phyloP scores from a whole-genome alignment of 1,284 basidiomycete species.

The Termitomyces sp. region DNA sequence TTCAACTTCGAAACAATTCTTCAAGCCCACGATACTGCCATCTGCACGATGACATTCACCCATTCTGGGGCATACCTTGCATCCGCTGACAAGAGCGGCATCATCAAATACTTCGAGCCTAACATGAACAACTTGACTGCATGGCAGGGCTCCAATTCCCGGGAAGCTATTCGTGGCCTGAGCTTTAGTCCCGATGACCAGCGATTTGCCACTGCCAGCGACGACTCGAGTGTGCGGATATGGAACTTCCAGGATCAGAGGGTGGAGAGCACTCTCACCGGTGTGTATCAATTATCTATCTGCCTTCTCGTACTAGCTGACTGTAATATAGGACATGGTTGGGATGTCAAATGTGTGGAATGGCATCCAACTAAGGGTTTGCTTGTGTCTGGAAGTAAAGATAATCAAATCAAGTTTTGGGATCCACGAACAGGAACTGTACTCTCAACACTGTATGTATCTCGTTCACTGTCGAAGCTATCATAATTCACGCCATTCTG shows the following conservation, averaged over 20 bases:
- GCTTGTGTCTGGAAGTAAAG: constrained; percentile 91
- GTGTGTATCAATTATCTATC: constrained; percentile 35
- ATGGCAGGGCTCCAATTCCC: constrained; percentile 76
- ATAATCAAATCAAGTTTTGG: constrained; percentile 99
- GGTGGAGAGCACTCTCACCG: constrained; percentile 84
- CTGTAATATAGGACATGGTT: constrained; percentile 78
- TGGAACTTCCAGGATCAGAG: constrained; percentile 93
- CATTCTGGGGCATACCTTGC: constrained; percentile 90
- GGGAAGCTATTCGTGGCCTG: constrained; percentile 86
- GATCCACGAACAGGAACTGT: constrained; percentile 89
- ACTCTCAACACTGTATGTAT: constrained; percentile 76
- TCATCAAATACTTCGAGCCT: constrained; percentile 98
- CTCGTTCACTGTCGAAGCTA: background rate
- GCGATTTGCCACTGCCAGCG: constrained; percentile 90
- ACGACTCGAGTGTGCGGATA: constrained; percentile 90
- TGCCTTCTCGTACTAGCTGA: background rate
- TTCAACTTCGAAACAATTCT: constrained; percentile 99
- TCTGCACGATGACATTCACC: constrained; percentile 86
- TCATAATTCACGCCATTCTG: background rate
- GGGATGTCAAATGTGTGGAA: constrained; percentile 98
- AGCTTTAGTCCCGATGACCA: constrained; percentile 91
- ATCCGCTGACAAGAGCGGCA: constrained; percentile 88
- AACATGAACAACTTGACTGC: constrained; percentile 98
- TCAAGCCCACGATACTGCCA: constrained; percentile 94
- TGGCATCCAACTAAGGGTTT: constrained; percentile 98